Conservation (phyloP, 2,329 filamentous ascomycete genomes). For the Dothideomycetes sp. region DNA sequence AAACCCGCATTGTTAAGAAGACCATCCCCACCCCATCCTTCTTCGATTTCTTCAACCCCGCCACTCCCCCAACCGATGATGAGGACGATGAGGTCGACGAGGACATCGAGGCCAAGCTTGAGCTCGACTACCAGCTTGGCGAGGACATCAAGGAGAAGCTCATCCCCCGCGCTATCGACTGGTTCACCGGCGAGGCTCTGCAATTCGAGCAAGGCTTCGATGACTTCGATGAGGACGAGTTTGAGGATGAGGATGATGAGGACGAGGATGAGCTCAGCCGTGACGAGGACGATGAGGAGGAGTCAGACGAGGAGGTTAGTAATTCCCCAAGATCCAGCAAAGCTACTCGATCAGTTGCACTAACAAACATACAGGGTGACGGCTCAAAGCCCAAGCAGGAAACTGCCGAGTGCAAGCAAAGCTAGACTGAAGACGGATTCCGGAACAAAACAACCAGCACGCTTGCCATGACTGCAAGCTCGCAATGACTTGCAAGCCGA, state of each 20-base stretch:
- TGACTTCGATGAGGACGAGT: constrained; percentile 70
- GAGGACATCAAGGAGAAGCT: constrained; percentile 99
- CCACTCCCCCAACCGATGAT: constrained; percentile 69
- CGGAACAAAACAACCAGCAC: not conserved
- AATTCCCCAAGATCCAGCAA: constrained; percentile 1
- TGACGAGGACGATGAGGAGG: constrained; percentile 61
- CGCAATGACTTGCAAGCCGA: not conserved
- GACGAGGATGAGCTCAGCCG: constrained; percentile 78
- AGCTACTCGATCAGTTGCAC: too few species aligned
- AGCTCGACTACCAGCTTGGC: constrained; percentile 96
- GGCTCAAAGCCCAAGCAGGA: constrained; percentile 86
- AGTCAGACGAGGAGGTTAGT: constrained; percentile 42
- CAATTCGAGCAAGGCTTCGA: constrained; percentile 91
- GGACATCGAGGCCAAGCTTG: constrained; percentile 94
- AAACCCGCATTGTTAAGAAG: constrained; percentile 98
- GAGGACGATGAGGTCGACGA: constrained; percentile 68
- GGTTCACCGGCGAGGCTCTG: constrained; percentile 97
- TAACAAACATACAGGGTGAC: constrained; percentile 53
- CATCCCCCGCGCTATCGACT: constrained; percentile 95
- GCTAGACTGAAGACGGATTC: constrained; percentile 34
- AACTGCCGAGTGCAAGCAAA: constrained; percentile 92
- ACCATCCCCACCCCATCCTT: constrained; percentile 97
- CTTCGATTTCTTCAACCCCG: constrained; percentile 95
- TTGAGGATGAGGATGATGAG: constrained; percentile 88
- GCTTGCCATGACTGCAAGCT: not conserved